Conservation (phyloP, 257 asterid species). For the Solanum peruvianum region DNA sequence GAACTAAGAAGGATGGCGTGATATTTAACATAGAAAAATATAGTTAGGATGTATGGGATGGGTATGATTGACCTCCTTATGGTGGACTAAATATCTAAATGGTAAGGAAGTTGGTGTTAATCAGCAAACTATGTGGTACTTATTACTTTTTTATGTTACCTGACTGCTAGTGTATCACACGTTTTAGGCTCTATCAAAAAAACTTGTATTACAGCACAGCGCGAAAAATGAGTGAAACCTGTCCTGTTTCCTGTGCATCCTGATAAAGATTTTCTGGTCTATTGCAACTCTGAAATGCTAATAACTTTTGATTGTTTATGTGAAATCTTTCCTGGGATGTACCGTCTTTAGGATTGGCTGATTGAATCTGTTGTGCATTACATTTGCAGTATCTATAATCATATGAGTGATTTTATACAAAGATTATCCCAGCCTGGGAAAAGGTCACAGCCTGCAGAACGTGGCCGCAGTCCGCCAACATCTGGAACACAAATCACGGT, state of each 20-base stretch:
- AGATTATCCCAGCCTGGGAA: conserved; percentile 10
- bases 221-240: not conserved
- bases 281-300: not conserved
- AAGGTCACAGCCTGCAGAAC: conserved; percentile 4
- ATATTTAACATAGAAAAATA: not conserved
- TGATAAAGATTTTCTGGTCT: not conserved
- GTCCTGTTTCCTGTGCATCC: not conserved
- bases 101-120: not conserved
- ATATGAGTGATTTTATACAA: conserved; percentile 12
- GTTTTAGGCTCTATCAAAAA: not conserved
- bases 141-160: not conserved
- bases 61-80: not conserved
- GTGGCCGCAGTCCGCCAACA: not conserved
- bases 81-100: not conserved
- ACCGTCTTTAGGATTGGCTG: not conserved
- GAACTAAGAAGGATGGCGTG: not conserved
- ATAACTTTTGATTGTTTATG: not conserved
- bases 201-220: not conserved
- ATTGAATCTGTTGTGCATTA: not conserved
- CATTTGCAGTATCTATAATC: conserved; percentile 33
- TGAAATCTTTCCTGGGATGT: not conserved
- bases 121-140: not conserved
- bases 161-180: not conserved
- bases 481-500: conserved; percentile 8
- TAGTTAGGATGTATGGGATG: not conserved